Evolutionary conservation across 306 rosid genomes (phyloP), one percentile per base, ranked within the genome.

Genomic region (Nissolia schottii): DNA sequence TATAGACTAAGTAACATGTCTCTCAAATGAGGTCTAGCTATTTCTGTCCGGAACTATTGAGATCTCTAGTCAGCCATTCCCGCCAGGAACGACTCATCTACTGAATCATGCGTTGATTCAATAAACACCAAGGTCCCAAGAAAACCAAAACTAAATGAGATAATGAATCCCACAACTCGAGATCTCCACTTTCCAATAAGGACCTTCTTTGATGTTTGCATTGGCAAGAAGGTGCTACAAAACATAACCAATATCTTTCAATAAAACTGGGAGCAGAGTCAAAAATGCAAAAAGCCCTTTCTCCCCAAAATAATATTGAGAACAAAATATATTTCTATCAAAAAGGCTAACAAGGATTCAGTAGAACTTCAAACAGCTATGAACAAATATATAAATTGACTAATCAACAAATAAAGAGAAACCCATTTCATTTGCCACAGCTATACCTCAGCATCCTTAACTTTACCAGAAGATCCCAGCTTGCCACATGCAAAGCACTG

Each of bases 401-500:
- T 12, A 53, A 29, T 32, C 45, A 71, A 57, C 50, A 46, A 16
- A 28, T 13, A 49, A 32, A 59, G 15, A 61, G 20, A 18, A 73
- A 58, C 32, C 10, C 56, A 37, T 12, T 73, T 71, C 45, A 60
- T 74, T 61, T 41, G 57, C 19, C 20, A 18, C 20, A 61, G 67
- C 62, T 76, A 64, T 91, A 94, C 99, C 97, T 94, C 96, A 54
- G 90, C 87, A 41, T 79, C 85, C 10, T 76, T 81, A 77, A 74
- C 82, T 79, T 84, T 81, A 64, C 81, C 89, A 35, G 97, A 94
- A 25, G 84, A 87, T 41, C 99, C 99, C 70, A 91, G 74, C 81
- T 86, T 71, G 81, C 99, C 95, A 62, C 99, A 94, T 57, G 76
- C 90, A 80, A 80, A 91, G 86, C 99, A 94, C 67, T 94, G 97